A percentile compares a stretch with the other conserved stretches of the same genome.
Conservation (phyloP, 192 early-diverging fungal species). For the Coemansia sp. region DNA sequence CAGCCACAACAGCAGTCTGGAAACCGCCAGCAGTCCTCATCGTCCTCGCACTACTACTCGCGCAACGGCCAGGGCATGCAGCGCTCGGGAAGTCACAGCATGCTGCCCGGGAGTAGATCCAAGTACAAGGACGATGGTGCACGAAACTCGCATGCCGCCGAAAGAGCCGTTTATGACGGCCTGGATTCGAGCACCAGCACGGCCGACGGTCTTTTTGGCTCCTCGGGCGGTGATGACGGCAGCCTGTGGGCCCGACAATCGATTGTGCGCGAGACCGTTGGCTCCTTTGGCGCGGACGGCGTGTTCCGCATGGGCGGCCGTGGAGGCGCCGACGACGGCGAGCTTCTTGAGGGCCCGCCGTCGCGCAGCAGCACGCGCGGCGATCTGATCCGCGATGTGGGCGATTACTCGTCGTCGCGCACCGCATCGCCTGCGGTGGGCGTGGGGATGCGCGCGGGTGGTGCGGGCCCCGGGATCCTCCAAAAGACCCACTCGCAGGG, state of each 20-base stretch:
- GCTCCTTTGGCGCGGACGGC: slow-evolving; percentile 66
- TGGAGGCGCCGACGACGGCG: slow-evolving; percentile 43
- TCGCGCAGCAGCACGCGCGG: slow-evolving; percentile 1
- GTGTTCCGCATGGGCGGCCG: slow-evolving; percentile 67
- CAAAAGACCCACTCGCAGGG: slow-evolving; percentile 1
- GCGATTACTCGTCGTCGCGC: slow-evolving; percentile 6
- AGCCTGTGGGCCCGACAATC: slow-evolving; percentile 54
- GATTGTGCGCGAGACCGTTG: slow-evolving; percentile 55
- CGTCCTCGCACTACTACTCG: slow-evolving; percentile 11
- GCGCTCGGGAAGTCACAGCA: slow-evolving; percentile 13
- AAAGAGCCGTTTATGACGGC: no score
- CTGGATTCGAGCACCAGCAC: no score
- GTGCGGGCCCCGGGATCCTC: background rate
- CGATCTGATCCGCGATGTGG: background rate
- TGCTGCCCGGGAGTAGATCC: slow-evolving; percentile 1
- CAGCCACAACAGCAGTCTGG: background rate
- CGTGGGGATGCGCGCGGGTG: background rate
- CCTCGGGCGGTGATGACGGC: no score
- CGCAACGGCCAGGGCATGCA: slow-evolving; percentile 15
- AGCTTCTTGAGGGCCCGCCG: slow-evolving; percentile 17
- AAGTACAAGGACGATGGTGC: background rate
- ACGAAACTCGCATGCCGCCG: no score
- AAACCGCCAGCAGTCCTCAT: background rate
- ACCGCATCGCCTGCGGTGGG: slow-evolving; percentile 4
- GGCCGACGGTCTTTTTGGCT: no score